These are phyloP conservation scores for Leccinum olivaceopallidum DNA, from an alignment of 768 basidiomycete species.

Conservation along the genomic window DNA sequence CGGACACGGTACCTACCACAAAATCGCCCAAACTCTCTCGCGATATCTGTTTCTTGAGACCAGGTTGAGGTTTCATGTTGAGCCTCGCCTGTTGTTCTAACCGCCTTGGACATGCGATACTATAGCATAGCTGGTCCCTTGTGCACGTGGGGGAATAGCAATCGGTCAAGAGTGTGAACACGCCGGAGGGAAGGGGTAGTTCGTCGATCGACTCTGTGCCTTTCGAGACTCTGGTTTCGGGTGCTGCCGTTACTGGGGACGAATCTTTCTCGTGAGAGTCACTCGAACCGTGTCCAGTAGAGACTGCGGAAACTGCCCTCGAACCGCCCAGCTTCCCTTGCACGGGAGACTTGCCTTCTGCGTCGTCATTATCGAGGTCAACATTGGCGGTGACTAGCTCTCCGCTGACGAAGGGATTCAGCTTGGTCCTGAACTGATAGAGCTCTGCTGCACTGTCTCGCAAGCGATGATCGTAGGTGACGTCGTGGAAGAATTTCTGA, in stretches of 20 bases:
- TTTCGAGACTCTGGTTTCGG: conserved; percentile 32
- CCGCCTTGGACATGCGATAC: conserved; percentile 92
- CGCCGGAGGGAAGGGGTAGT: conserved; percentile 80
- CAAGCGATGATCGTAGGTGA: conserved; percentile 96
- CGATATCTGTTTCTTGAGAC: conserved; percentile 81
- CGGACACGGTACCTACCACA: conserved; percentile 46
- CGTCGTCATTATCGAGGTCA: conserved; percentile 39
- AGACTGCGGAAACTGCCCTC: conserved; percentile 26
- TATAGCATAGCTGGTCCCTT: conserved; percentile 92
- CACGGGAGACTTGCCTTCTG: conserved; percentile 31
- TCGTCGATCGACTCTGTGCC: conserved; percentile 56
- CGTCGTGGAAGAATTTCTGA: conserved; percentile 99
- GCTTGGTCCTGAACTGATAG: conserved; percentile 87
- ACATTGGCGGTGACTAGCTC: conserved; percentile 47
- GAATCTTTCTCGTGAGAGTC: conserved; percentile 38
- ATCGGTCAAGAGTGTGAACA: conserved; percentile 94
- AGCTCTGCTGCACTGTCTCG: conserved; percentile 86
- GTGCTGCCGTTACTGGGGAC: conserved; percentile 27
- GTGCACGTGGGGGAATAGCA: conserved; percentile 99
- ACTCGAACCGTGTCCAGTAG: conserved; percentile 34
- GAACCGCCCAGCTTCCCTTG: conserved; percentile 20
- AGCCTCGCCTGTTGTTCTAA: conserved; percentile 92
- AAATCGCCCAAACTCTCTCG: conserved; percentile 80
- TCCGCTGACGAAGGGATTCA: conserved; percentile 85
- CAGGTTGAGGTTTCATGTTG: conserved; percentile 93